A percentile compares a stretch with the other conserved stretches of the same genome.
phyloP scores from a whole-genome alignment of 169 alveolate species.

The Fabrea salina region DNA sequence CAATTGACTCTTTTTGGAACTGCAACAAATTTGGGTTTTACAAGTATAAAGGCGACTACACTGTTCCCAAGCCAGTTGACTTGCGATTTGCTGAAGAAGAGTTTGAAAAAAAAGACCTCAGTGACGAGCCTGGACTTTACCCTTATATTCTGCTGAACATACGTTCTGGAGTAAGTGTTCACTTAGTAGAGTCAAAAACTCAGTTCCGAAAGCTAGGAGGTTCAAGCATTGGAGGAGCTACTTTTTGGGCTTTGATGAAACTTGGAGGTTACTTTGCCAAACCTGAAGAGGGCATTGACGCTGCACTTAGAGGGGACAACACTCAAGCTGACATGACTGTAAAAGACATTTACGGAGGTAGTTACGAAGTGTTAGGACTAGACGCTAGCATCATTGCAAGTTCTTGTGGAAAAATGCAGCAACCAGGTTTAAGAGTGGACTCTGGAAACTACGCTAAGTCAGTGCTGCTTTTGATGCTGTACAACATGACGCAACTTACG shows the following conservation, averaged over 20 bases:
- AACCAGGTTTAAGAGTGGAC: constrained; percentile 24
- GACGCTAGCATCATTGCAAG: constrained; percentile 58
- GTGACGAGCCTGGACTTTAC: constrained; percentile 36
- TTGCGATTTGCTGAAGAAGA: background rate
- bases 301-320: constrained; percentile 57
- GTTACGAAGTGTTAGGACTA: constrained; percentile 41
- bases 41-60: background rate
- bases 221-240: constrained; percentile 58
- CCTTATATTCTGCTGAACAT: constrained; percentile 63
- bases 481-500: constrained; percentile 46
- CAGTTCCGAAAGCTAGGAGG: constrained; percentile 49
- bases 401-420: constrained; percentile 54
- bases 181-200: constrained; percentile 56
- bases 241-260: constrained; percentile 58
- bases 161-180: constrained; percentile 56
- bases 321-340: constrained; percentile 68
- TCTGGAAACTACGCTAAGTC: constrained; percentile 56
- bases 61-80: background rate
- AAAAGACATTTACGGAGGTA: constrained; percentile 76
- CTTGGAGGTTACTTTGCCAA: constrained; percentile 37
- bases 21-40: background rate
- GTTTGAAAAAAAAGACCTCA: background rate
- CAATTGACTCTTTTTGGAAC: constrained; percentile 3
- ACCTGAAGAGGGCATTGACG: constrained; percentile 46
- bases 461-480: constrained; percentile 45